Evolutionary conservation across 345 rosid species (phyloP).

Genomic region (Citrus reticulata): DNA sequence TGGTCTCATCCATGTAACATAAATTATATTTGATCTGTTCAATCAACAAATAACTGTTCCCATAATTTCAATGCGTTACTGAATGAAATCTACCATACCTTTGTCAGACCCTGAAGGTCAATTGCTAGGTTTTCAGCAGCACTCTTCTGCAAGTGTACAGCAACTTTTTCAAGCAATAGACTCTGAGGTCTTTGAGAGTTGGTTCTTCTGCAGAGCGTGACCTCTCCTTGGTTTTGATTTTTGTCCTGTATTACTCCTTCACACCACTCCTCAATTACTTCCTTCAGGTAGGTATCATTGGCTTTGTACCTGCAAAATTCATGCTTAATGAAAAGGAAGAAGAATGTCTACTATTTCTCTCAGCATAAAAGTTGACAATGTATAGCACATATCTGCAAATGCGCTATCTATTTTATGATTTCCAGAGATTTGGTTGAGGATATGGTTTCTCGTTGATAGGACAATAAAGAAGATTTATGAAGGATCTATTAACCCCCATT

Average conservation of each 20-base stretch:
- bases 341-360: not conserved
- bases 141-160: constrained; percentile 59
- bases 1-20: not conserved
- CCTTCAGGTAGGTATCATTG: constrained; percentile 79
- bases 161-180: constrained; percentile 77
- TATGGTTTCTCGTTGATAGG: not conserved
- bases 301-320: constrained; percentile 61
- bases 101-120: constrained; percentile 76
- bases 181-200: constrained; percentile 45
- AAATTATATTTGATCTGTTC: not conserved
- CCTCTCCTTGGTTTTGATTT: constrained; percentile 29
- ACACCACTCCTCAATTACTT: constrained; percentile 91
- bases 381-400: not conserved
- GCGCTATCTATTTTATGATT: not conserved
- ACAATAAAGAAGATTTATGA: not conserved
- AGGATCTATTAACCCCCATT: not conserved
- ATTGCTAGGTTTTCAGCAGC: constrained; percentile 52
- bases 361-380: not conserved
- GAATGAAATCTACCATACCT: constrained; percentile 38
- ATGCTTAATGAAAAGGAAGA: not conserved
- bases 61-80: not conserved
- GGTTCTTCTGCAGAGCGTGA: constrained; percentile 31
- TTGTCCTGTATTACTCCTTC: constrained; percentile 79
- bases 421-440: not conserved
- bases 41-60: not conserved